phyloP scores from a whole-genome alignment of 1,284 basidiomycete species.

The Cerioporus squamosus region DNA sequence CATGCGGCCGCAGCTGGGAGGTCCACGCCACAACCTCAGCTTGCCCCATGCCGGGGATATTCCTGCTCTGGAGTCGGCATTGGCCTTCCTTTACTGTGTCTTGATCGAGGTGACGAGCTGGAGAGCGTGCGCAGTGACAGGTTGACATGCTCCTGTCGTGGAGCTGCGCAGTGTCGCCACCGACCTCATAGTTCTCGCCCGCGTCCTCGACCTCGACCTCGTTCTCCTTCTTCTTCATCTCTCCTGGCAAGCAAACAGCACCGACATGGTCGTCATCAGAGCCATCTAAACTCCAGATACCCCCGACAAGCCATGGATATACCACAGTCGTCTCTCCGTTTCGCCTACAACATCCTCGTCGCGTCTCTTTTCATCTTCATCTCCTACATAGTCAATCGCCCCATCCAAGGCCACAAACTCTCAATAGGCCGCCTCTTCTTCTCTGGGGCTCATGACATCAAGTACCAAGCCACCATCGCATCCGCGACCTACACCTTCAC shows the following conservation, averaged over 20 bases:
- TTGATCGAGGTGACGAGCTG: background rate
- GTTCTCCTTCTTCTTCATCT: no score
- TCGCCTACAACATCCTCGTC: constrained; percentile 1
- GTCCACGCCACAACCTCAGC: no score
- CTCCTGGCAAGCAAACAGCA: no score
- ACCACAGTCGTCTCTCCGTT: background rate
- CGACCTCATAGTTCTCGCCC: background rate
- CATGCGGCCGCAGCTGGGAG: no score
- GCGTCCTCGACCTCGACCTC: background rate
- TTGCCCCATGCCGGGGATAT: no score
- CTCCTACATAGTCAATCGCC: constrained; percentile 23
- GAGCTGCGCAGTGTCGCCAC: background rate
- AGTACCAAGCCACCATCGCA: constrained; percentile 24
- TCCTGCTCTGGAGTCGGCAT: no score
- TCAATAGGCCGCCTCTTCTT: constrained; percentile 24
- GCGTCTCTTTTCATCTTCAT: constrained; percentile 10
- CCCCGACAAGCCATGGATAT: background rate
- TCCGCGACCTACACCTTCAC: constrained; percentile 25
- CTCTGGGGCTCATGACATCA: constrained; percentile 20
- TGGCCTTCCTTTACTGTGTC: no score
- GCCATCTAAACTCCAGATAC: no score
- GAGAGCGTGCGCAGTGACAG: no score
- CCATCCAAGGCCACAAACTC: constrained; percentile 23
- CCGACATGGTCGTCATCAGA: no score
- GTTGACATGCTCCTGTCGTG: background rate